Evolutionary conservation across 2,329 filamentous ascomycete species (phyloP), one percentile per base, ranked within the genome.

Genomic region (Macrophomina phaseolina): DNA sequence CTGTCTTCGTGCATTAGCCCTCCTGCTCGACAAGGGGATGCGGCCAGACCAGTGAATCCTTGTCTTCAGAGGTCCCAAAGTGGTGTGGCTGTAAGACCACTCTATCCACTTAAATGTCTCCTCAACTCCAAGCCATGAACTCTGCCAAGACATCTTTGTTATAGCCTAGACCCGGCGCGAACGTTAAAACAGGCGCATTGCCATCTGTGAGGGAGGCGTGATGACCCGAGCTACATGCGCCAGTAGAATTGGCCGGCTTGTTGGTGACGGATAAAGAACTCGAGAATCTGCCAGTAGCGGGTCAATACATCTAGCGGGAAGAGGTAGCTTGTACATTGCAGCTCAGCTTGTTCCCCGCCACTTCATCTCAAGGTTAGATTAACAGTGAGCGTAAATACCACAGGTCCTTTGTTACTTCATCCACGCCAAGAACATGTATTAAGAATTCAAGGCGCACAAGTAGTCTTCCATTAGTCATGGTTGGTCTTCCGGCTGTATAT

Each of bases 41-140:
- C 56, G 5, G 16, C 36, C 23, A 32, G 14, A 7, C 28, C 14
- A 28, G 28, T 16, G 36, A 38, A 45, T 30, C 58, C 42, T 45
- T 49, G 58, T 49, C 28, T 38, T 38, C 32, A 45, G 45, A 46
- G 14, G 6, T 23, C 11, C 12, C 34, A 30, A 51, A 12, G 42
- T 62, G 42, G 58, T 62, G 58, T 49, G 12, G 58, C 18, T 45
- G 58, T 62, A 32, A 62, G 46, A 49, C 58, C 16, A 4, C 9
- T 30, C 28, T 36, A 45, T 28, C 58, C 58, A 62, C 23, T 62
- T n/a, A 32, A 32, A 62, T 14, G 7, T 11, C 32, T 48, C 45
- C 11, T 49, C 58, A 62, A 49, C 58, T 16, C 58, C 30, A 40
- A 40, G 40, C 28, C 40, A 23, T 28, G 7, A 11, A 14, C 9